Conservation (phyloP, 331 rosid species). For the Quercus lobata region DNA sequence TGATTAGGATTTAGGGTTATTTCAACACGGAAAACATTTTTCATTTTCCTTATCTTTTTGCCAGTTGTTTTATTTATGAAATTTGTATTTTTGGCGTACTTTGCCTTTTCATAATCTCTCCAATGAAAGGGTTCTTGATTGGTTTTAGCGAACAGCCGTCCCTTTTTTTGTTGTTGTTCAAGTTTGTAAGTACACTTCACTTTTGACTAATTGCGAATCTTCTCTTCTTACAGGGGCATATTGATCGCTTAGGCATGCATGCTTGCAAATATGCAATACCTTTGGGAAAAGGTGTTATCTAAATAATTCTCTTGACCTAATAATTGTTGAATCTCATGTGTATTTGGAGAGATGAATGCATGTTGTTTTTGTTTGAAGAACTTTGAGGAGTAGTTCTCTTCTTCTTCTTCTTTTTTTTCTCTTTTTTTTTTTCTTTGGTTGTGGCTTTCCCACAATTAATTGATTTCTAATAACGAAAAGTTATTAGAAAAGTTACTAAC, state of each 20-base stretch:
- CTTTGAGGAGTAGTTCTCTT: background rate
- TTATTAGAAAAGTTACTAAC: too few species aligned
- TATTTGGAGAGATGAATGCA: background rate
- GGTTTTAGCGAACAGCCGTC: background rate
- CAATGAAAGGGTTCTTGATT: background rate
- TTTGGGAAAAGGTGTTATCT: background rate
- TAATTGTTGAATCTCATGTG: background rate
- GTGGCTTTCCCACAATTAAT: background rate
- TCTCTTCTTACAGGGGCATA: slow-evolving; percentile 7
- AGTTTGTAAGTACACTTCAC: too few species aligned
- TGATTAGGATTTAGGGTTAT: background rate
- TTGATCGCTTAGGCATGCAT: background rate
- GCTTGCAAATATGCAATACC: background rate
- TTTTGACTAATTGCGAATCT: background rate
- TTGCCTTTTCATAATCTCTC: background rate
- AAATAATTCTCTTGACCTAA: background rate
- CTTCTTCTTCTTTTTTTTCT: background rate
- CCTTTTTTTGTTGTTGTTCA: background rate
- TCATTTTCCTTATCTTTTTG: background rate
- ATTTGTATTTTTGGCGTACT: too few species aligned
- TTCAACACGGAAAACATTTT: background rate
- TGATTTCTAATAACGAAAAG: background rate
- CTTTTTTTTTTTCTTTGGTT: background rate
- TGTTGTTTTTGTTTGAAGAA: background rate
- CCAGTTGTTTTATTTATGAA: too few species aligned